phyloP scores from a whole-genome alignment of 768 basidiomycete genomes.

The Tricholoma hemisulphureum region DNA sequence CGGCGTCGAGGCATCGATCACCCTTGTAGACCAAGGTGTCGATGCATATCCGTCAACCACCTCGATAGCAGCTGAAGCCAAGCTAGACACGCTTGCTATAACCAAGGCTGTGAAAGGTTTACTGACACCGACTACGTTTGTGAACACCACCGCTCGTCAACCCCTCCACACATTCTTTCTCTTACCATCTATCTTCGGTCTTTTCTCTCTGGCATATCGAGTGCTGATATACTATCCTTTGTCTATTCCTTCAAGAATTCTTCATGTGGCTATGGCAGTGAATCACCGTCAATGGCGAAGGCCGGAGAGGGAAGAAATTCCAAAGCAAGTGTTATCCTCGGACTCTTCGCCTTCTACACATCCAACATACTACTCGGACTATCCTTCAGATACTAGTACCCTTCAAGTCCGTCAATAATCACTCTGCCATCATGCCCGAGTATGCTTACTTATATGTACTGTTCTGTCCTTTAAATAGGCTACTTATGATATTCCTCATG shows the following conservation, averaged over 20 bases:
- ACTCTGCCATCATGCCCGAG: slow-evolving; percentile 30
- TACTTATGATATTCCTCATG: slow-evolving; percentile 27
- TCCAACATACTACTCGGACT: slow-evolving; percentile 25
- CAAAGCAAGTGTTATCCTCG: slow-evolving; percentile 20
- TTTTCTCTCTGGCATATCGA: slow-evolving; percentile 49
- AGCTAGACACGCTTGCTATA: slow-evolving; percentile 21
- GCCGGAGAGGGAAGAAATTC: slow-evolving; percentile 3
- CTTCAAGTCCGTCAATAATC: slow-evolving; percentile 48
- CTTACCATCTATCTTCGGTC: slow-evolving; percentile 37
- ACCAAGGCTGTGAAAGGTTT: slow-evolving; percentile 35
- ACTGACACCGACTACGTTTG: slow-evolving; percentile 16
- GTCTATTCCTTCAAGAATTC: slow-evolving; percentile 44
- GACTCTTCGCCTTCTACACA: slow-evolving; percentile 9
- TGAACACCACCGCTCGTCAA: slow-evolving; percentile 11
- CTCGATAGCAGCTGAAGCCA: slow-evolving; percentile 48
- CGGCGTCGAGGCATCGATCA: slow-evolving; percentile 17
- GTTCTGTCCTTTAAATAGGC: slow-evolving; percentile 38
- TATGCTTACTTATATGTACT: slow-evolving; percentile 38
- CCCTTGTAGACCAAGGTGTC: slow-evolving; percentile 42
- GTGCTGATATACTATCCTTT: slow-evolving; percentile 51
- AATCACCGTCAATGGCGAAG: slow-evolving; percentile 19
- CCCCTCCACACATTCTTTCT: slow-evolving; percentile 29
- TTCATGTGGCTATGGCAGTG: slow-evolving; percentile 21
- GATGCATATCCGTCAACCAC: slow-evolving; percentile 52
- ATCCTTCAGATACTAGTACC: slow-evolving; percentile 35